Base-by-base conservation (phyloP, 2,329 filamentous ascomycete species). In the Talaromyces marneffei region DNA sequence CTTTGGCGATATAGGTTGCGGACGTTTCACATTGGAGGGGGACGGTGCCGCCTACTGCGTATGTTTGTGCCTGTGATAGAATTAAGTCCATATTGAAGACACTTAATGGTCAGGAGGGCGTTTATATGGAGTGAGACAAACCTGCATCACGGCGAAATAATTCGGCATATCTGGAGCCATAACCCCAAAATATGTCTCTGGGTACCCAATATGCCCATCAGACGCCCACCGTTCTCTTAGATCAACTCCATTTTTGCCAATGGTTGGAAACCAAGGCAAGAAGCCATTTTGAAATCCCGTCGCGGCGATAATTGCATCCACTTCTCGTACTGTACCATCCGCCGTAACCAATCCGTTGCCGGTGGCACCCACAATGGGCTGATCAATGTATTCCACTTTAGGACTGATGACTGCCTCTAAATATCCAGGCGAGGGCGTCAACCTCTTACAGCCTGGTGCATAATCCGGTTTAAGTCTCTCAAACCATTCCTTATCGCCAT, bases 321-420 rank as follows among this genome's bases (percentile, higher is more conserved):
- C 57, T 20, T 4, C 9, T 31, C 44, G 37, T 10, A 27, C 31
- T 31, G 29, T 52, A 6, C 57, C 57, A 14, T 59, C 57, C 4
- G 2, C 31, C 1, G 57, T 59, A 1, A 53, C 44, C 2, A 59
- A 14, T 16, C 57, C 57, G 9, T 10, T 40, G 25, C 10, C 46
- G 3, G 57, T 59, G 31, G 57, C 57, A 39, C 52, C 27, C 16
- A 42, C 14, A 18, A 59, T 59, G 33, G n/a, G 23, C 31, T 31
- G n/a, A 23, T 59, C 57, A 9, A 59, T 20, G 33, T 59, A 59
- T 14, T 59, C 57, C 3, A 59, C 57, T n/a, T 59, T 59, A 7
- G 42, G 7, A 40, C 18, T 3, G 4, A 12, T 23, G 20, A 59
- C 29, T 3, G 57, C 44, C 2, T 59, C 44, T 12, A 59, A 12